Base-by-base conservation (phyloP, 192 early-diverging fungal genomes). In the Mortierella hygrophila region DNA sequence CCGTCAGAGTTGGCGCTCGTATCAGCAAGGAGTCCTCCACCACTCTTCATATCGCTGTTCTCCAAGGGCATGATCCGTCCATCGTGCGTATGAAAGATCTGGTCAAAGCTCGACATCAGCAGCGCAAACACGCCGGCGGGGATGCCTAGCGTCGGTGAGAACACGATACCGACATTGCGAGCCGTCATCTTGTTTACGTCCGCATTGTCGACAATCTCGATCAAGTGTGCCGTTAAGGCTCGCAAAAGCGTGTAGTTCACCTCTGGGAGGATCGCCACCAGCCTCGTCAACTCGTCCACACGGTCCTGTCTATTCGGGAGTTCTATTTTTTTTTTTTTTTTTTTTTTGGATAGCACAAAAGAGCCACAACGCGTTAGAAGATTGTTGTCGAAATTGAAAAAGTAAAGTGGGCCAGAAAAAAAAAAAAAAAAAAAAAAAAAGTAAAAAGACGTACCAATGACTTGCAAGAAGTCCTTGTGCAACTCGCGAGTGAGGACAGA, bases 111-210 rank as follows among this genome's bases (percentile, higher is more conserved):
- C 10, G 95, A 93, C 92, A 99, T 93, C 85, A 99, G 91, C 78
- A 99, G 82, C 68, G 94, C 96, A 76, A 99, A 98, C n/a, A 99
- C 94, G 10, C 97, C 93, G 21, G 95, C 97, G 1, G 98, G 97
- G 74, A 99, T 96, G 32, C 96, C 95, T 3, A 99, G 90, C 8
- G 98, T 98, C 26, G 97, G 98, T 42, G 97, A 95, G 80, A 99
- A 99, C 8, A 99, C 97, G 75, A 99, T 99, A 69, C 97, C 96
- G 52, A 99, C 93, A 91, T 99, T 99, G 35, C 96, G 94, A 71
- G 97, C 91, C 9, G 95, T 98, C 98, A 99, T 99, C 87, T 94
- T 95, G 91, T 99, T 99, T 38, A 93, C 89, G 44, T 94, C 93
- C 16, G 94, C 91, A 70, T 94, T 91, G 75, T 95, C 94, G 29